Evolutionary conservation across 1,284 basidiomycete genomes (phyloP).

Genomic region (Rugiboletus extremiorientalis): DNA sequence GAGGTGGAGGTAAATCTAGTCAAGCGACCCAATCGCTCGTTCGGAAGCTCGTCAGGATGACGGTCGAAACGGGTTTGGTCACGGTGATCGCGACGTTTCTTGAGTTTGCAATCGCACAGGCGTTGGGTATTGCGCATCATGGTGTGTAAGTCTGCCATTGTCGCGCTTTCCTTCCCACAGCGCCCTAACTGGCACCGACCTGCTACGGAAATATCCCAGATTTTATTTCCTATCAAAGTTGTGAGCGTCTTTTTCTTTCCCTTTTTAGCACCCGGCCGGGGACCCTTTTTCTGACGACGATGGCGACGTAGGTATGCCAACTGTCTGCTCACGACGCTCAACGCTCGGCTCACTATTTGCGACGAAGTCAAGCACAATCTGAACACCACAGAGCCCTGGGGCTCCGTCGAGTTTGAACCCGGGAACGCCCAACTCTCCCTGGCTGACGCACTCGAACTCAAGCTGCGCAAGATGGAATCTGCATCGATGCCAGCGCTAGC

Average conservation of each 20-base stretch:
- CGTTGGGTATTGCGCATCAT: conserved; percentile 6
- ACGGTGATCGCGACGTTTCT: conserved; percentile 10
- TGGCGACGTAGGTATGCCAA: neutral
- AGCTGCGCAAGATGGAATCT: neutral
- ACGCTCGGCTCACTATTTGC: neutral
- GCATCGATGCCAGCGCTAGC: no score
- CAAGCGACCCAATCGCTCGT: conserved; percentile 7
- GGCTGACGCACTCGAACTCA: neutral
- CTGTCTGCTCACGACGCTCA: neutral
- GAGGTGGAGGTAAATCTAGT: neutral
- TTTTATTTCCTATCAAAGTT: conserved; percentile 3
- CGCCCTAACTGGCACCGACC: neutral
- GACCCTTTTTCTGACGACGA: neutral
- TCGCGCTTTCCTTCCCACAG: neutral
- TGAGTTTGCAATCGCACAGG: conserved; percentile 9
- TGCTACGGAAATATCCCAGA: neutral
- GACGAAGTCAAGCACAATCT: neutral
- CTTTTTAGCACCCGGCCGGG: neutral
- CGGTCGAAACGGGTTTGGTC: conserved; percentile 13
- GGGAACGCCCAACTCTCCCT: neutral
- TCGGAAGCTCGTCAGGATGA: conserved; percentile 12
- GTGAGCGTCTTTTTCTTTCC: neutral
- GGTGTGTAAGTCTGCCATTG: neutral
- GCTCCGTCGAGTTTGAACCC: neutral
- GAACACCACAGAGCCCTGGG: neutral